phyloP scores from a whole-genome alignment of 306 rosid genomes.

The Pachyrhizus erosus region DNA sequence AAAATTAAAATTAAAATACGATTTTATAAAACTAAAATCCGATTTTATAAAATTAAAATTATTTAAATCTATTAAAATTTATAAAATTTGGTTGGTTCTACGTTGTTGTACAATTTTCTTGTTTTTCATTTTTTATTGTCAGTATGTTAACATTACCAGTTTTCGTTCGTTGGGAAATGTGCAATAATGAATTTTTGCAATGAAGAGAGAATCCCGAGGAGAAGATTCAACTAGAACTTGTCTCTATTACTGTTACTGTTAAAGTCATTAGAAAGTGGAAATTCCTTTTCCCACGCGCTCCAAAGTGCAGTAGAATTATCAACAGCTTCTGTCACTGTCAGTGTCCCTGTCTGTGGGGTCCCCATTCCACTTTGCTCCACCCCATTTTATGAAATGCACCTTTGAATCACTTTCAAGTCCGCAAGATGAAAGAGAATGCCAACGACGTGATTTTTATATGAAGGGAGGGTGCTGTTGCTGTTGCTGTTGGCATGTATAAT shows the following conservation, averaged over 20 bases:
- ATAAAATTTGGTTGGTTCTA: too few species aligned
- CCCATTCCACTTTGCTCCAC: slow-evolving; percentile 38
- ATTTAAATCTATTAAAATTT: too few species aligned
- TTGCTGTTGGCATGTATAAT: slow-evolving; percentile 6
- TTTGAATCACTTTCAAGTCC: slow-evolving; percentile 43
- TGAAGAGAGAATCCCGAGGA: slow-evolving; percentile 48
- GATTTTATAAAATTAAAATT: too few species aligned
- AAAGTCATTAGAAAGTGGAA: slow-evolving; percentile 8
- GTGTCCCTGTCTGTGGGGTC: slow-evolving; percentile 49
- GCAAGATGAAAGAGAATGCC: background rate
- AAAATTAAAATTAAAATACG: too few species aligned
- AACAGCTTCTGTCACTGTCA: slow-evolving; percentile 22
- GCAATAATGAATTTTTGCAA: slow-evolving; percentile 19
- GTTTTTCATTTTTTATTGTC: background rate
- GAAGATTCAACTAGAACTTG: slow-evolving; percentile 42
- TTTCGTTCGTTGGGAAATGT: background rate
- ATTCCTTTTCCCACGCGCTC: slow-evolving; percentile 49
- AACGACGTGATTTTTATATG: slow-evolving; percentile 37
- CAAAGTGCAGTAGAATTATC: slow-evolving; percentile 1
- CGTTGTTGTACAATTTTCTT: too few species aligned
- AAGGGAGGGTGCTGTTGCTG: slow-evolving; percentile 10
- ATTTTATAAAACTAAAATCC: too few species aligned
- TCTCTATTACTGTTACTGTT: slow-evolving; percentile 21
- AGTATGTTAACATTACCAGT: background rate
- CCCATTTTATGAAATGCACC: slow-evolving; percentile 33